Percentiles rank a stretch among this genome's conserved stretches.
Conservation (phyloP, 2,329 filamentous ascomycete genomes). For the Dryadomyces quercivorus region DNA sequence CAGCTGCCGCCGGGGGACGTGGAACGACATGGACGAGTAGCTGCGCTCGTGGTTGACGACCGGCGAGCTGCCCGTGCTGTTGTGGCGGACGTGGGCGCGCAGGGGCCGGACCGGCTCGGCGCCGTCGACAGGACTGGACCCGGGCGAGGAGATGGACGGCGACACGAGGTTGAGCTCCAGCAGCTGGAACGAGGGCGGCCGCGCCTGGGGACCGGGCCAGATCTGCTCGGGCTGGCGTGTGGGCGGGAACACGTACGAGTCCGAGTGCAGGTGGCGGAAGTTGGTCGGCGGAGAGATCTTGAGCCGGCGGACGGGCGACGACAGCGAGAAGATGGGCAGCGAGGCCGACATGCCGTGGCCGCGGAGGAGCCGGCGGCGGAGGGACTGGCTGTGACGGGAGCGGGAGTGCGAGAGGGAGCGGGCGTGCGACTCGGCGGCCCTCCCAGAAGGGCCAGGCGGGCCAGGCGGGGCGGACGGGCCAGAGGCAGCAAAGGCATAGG, state of each 20-base stretch:
- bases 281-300: constrained; percentile 46
- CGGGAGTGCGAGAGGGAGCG: constrained; percentile 19
- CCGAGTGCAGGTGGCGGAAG: constrained; percentile 45
- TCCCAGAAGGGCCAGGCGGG: too few relatives aligned
- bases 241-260: constrained; percentile 7
- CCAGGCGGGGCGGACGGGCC: too few relatives aligned
- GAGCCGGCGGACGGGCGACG: constrained; percentile 36
- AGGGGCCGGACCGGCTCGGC: constrained; percentile 23
- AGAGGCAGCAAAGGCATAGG: background rate
- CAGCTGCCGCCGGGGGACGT: constrained; percentile 35
- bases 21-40: constrained; percentile 42
- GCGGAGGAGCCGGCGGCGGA: constrained; percentile 22
- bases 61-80: constrained; percentile 22
- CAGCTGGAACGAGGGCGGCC: constrained; percentile 20
- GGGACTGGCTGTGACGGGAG: constrained; percentile 26
- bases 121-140: constrained; percentile 1
- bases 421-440: background rate
- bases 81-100: constrained; percentile 22
- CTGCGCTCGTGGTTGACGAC: constrained; percentile 28
- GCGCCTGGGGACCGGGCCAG: background rate
- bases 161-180: constrained; percentile 48
- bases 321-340: constrained; percentile 10
- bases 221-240: constrained; percentile 1
- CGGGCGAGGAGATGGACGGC: constrained; percentile 37
- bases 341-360: constrained; percentile 26